Percentiles rank a stretch among this genome's conserved stretches.
Conservation (phyloP, 768 basidiomycete species). For the Pleurotus tuoliensis region DNA sequence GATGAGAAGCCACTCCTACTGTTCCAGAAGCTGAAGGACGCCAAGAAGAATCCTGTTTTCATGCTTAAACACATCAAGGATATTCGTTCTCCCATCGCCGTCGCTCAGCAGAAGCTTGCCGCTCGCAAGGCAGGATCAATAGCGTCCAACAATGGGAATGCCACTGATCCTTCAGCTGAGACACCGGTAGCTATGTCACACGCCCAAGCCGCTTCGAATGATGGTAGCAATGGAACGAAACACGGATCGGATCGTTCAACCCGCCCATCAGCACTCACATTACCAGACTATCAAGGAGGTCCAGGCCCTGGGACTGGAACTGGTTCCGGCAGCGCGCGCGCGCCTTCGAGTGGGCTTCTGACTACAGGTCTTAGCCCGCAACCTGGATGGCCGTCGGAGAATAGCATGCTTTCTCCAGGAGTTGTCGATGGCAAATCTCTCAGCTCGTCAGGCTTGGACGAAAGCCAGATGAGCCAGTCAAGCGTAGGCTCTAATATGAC, state of each 20-base stretch:
- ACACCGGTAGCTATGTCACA: constrained; percentile 43
- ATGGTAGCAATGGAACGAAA: neutral
- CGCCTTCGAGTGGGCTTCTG: constrained; percentile 12
- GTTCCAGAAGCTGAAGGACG: constrained; percentile 96
- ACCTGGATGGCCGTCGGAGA: constrained; percentile 66
- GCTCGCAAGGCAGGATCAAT: constrained; percentile 72
- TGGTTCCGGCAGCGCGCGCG: neutral
- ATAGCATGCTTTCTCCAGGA: constrained; percentile 56
- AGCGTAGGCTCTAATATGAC: constrained; percentile 14
- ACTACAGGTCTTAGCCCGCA: constrained; percentile 62
- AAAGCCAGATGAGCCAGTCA: constrained; percentile 21
- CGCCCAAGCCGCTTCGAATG: constrained; percentile 27
- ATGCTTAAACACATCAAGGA: constrained; percentile 98
- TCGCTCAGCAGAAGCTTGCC: constrained; percentile 95
- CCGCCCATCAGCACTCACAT: constrained; percentile 68
- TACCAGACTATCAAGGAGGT: constrained; percentile 54
- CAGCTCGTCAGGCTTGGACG: constrained; percentile 33
- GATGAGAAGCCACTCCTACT: constrained; percentile 97
- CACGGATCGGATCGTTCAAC: constrained; percentile 30
- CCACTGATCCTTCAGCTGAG: neutral
- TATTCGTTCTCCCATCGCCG: constrained; percentile 94
- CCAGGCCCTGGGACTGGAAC: constrained; percentile 29
- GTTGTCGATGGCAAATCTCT: constrained; percentile 28
- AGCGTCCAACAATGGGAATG: constrained; percentile 35
- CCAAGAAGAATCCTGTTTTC: constrained; percentile 97